Evolutionary conservation across 176 grass and related monocot genomes (phyloP), one percentile per base, ranked within the genome.

Genomic region (Chrysopogon serrulatus): DNA sequence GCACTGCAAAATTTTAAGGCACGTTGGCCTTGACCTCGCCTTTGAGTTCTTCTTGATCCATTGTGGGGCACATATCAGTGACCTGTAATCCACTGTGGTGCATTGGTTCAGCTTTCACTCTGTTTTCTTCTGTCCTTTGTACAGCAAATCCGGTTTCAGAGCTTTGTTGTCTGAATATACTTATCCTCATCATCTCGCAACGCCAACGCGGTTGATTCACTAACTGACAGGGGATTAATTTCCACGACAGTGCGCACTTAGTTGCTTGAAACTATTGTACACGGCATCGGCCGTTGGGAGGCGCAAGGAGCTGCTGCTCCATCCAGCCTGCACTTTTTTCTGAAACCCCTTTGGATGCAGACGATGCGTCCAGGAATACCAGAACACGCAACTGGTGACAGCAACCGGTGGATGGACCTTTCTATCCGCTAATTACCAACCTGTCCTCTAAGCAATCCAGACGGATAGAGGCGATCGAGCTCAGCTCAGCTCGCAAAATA

Each of bases 361-460:
- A 86, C 19, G 78, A 90, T 72, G 78, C 69, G 7, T 7, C 17
- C 28, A 53, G 65, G 5, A 10, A 63, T 15, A 66, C n/a, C 48
- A 31, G 43, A 72, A 65, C 65, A 65, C 47, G 77, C 78, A 65
- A 84, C 72, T 47, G 42, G 79, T 47, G 80, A 80, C 23, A 74
- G 75, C 59, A 64, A 87, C 67, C 79, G n/a, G n/a, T n/a, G 62
- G 85, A 12, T 21, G 17, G n/a, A n/a, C n/a, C 82, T 79, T 74
- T 26, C n/a, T n/a, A n/a, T n/a, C n/a, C 18, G 43, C 77, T 44
- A 83, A 82, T 87, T 71, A 90, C 76, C 83, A 71, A 56, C 40
- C 71, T 92, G 88, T 84, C 76, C 79, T 72, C 4, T 32, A 70
- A 86, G 44, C 51, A 77, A 84, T 76, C 85, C 73, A 85, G 86